phyloP scores from a whole-genome alignment of 2,329 filamentous ascomycete species.

The Onygenales sp. region DNA sequence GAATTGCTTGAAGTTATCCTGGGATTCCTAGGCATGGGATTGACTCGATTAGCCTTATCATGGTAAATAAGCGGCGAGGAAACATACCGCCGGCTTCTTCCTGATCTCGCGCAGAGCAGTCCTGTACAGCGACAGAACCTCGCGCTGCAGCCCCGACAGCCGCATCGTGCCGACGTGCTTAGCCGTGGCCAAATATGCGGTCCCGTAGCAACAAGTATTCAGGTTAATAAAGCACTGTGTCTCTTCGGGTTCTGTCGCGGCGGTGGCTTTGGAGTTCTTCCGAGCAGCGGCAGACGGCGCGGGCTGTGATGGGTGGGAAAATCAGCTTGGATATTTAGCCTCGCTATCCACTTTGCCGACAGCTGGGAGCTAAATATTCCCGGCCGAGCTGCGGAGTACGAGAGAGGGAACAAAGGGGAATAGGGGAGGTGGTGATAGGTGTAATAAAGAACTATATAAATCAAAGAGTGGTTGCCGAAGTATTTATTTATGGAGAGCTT shows the following conservation, averaged over 20 bases:
- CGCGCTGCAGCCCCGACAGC: constrained; percentile 79
- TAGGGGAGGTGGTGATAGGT: neutral
- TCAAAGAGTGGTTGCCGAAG: neutral
- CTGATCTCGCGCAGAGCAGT: constrained; percentile 72
- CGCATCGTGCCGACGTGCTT: neutral
- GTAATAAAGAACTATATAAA: neutral
- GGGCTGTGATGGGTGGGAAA: neutral
- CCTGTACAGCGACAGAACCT: constrained; percentile 79
- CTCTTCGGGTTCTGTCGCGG: neutral
- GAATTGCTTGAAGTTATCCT: constrained; percentile 32
- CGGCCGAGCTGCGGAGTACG: neutral
- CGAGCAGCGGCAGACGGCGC: neutral
- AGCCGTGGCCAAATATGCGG: no score
- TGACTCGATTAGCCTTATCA: constrained; percentile 1
- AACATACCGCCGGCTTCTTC: constrained; percentile 62
- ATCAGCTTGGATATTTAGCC: neutral
- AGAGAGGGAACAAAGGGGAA: neutral
- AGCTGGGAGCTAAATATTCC: neutral
- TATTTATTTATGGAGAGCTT: no score
- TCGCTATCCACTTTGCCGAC: neutral
- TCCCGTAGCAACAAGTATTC: no score
- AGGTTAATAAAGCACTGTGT: no score
- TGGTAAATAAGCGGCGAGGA: neutral
- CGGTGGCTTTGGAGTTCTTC: neutral
- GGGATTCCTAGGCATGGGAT: constrained; percentile 24